Conservation (phyloP, 108 stramenopile species). For the Fistulifera pelliculosa region DNA sequence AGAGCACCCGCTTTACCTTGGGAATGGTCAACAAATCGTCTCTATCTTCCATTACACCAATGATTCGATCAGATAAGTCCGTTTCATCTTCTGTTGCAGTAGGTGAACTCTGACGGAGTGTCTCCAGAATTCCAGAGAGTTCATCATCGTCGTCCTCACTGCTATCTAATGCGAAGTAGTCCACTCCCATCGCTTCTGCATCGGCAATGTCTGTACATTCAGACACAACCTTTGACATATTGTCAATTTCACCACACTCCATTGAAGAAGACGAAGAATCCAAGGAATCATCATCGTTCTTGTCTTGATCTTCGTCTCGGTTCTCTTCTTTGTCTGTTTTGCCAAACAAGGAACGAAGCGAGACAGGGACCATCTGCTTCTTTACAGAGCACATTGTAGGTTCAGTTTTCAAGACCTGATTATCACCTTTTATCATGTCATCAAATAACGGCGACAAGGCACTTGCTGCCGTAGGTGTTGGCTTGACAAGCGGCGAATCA, state of each 20-base stretch:
- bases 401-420: too few relatives aligned
- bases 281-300: neutral
- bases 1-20: conserved; percentile 31
- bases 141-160: neutral
- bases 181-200: neutral
- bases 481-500: too few relatives aligned
- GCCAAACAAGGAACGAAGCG: neutral
- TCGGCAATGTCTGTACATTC: neutral
- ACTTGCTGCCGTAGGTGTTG: too few relatives aligned
- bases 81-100: neutral
- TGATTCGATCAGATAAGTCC: neutral
- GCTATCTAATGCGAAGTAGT: neutral
- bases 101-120: neutral
- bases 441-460: conserved; percentile 2
- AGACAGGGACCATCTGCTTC: too few relatives aligned
- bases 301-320: neutral
- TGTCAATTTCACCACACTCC: neutral
- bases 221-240: too few relatives aligned
- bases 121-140: neutral
- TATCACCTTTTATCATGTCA: too few relatives aligned
- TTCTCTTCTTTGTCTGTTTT: conserved; percentile 7
- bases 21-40: neutral
- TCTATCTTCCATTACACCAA: conserved; percentile 6
- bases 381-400: too few relatives aligned
- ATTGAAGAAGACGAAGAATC: too few relatives aligned